These are phyloP conservation scores for Blumeria hordei DNA, from an alignment of 2,329 filamentous ascomycete genomes.

Conservation along the genomic window DNA sequence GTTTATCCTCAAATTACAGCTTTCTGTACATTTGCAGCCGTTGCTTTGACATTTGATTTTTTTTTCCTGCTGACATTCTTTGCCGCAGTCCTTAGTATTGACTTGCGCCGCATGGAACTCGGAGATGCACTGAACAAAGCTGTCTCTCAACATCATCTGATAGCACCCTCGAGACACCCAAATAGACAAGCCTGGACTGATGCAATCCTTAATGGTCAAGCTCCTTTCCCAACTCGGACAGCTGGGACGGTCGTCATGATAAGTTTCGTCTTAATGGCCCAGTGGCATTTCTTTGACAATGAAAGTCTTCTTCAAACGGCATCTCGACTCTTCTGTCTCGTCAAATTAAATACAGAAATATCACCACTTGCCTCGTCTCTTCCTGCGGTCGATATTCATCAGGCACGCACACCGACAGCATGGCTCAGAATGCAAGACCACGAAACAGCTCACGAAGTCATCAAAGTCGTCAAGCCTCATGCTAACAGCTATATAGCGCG, in stretches of 20 bases:
- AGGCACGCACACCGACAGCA: constrained; percentile 49
- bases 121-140: constrained; percentile 39
- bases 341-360: constrained; percentile 3
- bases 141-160: constrained; percentile 18
- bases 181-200: constrained; percentile 29
- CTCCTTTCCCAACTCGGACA: constrained; percentile 46
- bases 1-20: constrained; percentile 47
- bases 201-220: constrained; percentile 35
- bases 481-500: constrained; percentile 48
- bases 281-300: constrained; percentile 54
- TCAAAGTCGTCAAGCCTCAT: constrained; percentile 48
- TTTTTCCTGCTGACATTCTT: constrained; percentile 64
- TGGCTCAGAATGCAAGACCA: constrained; percentile 61
- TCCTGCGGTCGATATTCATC: constrained; percentile 37
- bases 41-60: constrained; percentile 54
- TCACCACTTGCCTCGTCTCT: constrained; percentile 10
- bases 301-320: constrained; percentile 20
- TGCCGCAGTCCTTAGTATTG: constrained; percentile 52
- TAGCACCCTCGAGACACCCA: constrained; percentile 7
- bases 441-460: constrained; percentile 52
- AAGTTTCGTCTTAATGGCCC: constrained; percentile 46
- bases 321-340: constrained; percentile 15
- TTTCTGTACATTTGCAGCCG: constrained; percentile 52
- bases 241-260: constrained; percentile 52
- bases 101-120: constrained; percentile 52